Percentiles rank a stretch among this genome's conserved stretches.
Conservation (phyloP, 2,329 filamentous ascomycete genomes). For the Lasiodiplodia sp. region DNA sequence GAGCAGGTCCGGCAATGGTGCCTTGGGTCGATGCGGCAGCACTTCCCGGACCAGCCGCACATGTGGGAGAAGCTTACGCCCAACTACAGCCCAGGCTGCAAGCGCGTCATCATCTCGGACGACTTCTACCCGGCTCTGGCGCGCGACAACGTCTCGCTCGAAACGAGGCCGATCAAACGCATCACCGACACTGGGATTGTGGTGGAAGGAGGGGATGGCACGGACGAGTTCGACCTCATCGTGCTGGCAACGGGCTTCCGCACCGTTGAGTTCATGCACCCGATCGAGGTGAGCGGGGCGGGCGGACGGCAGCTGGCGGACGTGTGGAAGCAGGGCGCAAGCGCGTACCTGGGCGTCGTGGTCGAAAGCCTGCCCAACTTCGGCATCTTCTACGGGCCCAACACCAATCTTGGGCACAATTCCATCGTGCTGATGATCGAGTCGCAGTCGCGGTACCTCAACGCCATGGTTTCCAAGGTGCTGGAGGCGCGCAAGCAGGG, state of each 20-base stretch:
- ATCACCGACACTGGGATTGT: slow-evolving; percentile 58
- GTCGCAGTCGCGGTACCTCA: slow-evolving; percentile 63
- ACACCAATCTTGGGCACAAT: slow-evolving; percentile 63
- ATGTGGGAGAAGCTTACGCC: slow-evolving; percentile 63
- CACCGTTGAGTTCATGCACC: slow-evolving; percentile 65
- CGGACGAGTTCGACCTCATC: slow-evolving; percentile 62
- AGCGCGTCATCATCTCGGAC: slow-evolving; percentile 62
- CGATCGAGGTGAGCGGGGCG: slow-evolving; percentile 60
- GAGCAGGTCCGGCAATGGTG: slow-evolving; percentile 50
- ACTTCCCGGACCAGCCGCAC: slow-evolving; percentile 58
- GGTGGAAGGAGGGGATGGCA: slow-evolving; percentile 49
- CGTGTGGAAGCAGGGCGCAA: slow-evolving; percentile 63
- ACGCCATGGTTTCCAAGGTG: slow-evolving; percentile 57
- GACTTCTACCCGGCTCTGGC: slow-evolving; percentile 63
- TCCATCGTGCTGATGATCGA: slow-evolving; percentile 70
- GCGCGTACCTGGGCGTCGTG: slow-evolving; percentile 56
- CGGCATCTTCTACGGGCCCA: slow-evolving; percentile 65
- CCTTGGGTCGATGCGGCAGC: slow-evolving; percentile 51
- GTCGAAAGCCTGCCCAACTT: slow-evolving; percentile 64
- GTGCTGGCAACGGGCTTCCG: slow-evolving; percentile 67
- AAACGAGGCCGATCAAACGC: slow-evolving; percentile 57
- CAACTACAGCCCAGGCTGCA: slow-evolving; percentile 62
- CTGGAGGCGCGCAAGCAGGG: slow-evolving; percentile 53
- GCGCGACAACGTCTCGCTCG: slow-evolving; percentile 57
- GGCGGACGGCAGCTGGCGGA: slow-evolving; percentile 53